phyloP scores from a whole-genome alignment of 176 grass and related monocot genomes.

The Musa schizocarpa region DNA sequence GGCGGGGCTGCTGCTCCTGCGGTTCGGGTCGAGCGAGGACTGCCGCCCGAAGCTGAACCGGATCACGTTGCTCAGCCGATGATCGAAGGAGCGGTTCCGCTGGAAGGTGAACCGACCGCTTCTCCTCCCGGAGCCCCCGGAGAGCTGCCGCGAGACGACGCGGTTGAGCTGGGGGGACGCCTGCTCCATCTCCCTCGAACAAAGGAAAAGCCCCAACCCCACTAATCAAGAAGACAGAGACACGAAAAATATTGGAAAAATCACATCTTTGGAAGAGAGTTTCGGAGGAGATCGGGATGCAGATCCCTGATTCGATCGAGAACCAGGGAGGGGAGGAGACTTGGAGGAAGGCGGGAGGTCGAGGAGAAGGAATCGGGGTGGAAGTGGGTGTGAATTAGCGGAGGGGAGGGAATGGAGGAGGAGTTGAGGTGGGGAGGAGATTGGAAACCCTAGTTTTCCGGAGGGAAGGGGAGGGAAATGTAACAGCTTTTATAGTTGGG shows the following conservation, averaged over 20 bases:
- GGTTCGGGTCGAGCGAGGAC: constrained; percentile 82
- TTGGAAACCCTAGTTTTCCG: constrained; percentile 16
- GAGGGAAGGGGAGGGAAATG: constrained; percentile 11
- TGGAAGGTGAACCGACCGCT: constrained; percentile 40
- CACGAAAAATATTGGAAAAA: no score
- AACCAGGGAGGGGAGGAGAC: constrained; percentile 1
- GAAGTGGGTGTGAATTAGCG: constrained; percentile 9
- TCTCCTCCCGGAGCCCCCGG: constrained; percentile 48
- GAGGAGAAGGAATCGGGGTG: not conserved
- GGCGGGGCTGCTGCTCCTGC: constrained; percentile 30
- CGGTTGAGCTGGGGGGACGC: constrained; percentile 21
- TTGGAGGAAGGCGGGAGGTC: constrained; percentile 13
- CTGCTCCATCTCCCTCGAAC: constrained; percentile 25
- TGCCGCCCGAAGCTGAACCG: constrained; percentile 74
- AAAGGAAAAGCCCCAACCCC: not conserved
- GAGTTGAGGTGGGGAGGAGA: constrained; percentile 17
- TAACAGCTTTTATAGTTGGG: constrained; percentile 22
- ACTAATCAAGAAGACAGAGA: not conserved
- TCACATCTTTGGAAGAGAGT: not conserved
- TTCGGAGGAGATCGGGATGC: not conserved
- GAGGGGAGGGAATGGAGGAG: constrained; percentile 23
- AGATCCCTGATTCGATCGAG: constrained; percentile 27
- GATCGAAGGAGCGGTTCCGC: constrained; percentile 57
- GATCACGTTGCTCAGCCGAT: constrained; percentile 30
- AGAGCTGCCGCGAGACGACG: constrained; percentile 65